Evolutionary conservation across 441 rosid species (phyloP).

Genomic region (Metrosideros polymorpha): DNA sequence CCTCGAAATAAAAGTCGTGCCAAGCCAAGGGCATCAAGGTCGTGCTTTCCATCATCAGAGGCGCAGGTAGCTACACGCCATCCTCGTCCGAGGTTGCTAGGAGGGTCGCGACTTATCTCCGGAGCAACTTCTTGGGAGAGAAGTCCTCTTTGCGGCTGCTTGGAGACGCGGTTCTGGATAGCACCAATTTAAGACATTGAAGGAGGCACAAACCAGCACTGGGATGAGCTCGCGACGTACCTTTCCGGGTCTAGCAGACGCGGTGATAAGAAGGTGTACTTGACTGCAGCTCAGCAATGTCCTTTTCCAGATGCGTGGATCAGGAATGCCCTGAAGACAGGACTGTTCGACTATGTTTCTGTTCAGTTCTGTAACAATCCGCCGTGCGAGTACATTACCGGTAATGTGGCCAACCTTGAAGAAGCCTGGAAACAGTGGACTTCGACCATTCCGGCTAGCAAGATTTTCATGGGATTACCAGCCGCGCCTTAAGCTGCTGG

Average conservation of each 20-base stretch:
- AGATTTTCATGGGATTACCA: neutral
- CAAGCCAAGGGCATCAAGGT: neutral
- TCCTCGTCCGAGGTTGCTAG: neutral
- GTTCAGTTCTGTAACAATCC: neutral
- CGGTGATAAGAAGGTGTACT: neutral
- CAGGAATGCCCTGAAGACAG: neutral
- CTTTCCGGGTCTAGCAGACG: neutral
- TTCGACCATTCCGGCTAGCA: neutral
- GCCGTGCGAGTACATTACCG: neutral
- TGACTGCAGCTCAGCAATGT: neutral
- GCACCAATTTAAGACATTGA: neutral
- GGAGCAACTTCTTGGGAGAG: neutral
- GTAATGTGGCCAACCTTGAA: neutral
- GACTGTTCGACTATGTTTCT: neutral
- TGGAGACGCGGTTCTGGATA: neutral
- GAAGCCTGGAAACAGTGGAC: neutral
- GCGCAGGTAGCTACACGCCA: neutral
- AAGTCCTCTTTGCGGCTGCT: neutral
- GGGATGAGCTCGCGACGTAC: neutral
- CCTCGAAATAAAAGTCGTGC: neutral
- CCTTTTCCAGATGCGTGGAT: neutral
- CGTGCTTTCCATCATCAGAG: neutral
- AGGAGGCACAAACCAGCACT: neutral
- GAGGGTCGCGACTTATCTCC: neutral
- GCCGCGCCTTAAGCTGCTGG: neutral